Percentiles rank a stretch among this genome's conserved stretches.
These are phyloP conservation scores for Polychytrium aggregatum DNA, from an alignment of 192 early-diverging fungal genomes.

Conservation along the genomic window DNA sequence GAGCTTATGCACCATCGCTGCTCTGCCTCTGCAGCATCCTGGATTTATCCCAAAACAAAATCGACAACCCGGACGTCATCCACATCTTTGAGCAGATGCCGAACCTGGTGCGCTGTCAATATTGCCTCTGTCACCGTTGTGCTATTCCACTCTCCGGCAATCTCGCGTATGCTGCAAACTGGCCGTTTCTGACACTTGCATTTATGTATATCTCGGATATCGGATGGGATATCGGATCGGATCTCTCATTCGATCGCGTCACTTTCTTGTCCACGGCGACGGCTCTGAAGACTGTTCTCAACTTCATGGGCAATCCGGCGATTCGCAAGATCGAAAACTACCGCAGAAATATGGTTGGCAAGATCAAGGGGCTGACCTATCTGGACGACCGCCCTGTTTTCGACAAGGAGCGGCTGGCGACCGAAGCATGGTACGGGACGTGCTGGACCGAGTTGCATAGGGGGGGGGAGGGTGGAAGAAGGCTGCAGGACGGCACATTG, in stretches of 20 bases:
- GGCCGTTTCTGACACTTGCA: too few relatives aligned
- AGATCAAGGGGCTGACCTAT: conserved; percentile 32
- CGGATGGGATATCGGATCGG: too few relatives aligned
- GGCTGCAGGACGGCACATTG: too few relatives aligned
- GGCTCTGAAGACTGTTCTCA: conserved; percentile 45
- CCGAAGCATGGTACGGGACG: conserved; percentile 53
- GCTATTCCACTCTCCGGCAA: too few relatives aligned
- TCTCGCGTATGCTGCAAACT: neutral
- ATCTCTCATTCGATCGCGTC: too few relatives aligned
- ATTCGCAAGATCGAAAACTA: conserved; percentile 43
- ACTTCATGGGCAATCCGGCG: conserved; percentile 47
- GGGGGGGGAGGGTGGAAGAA: too few relatives aligned
- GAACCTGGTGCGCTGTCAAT: conserved; percentile 30
- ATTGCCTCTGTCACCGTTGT: neutral
- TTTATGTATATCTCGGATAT: too few relatives aligned
- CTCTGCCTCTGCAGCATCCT: conserved; percentile 17
- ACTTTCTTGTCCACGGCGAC: too few relatives aligned
- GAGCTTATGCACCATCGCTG: too few relatives aligned
- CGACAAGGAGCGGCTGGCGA: conserved; percentile 40
- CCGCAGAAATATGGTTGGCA: conserved; percentile 30
- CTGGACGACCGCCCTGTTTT: conserved; percentile 51
- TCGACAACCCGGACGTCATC: conserved; percentile 40
- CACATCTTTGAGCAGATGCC: conserved; percentile 39
- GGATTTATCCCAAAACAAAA: conserved; percentile 41
- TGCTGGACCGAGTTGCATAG: too few relatives aligned